These are phyloP conservation scores for Wakefieldia striispora DNA, from an alignment of 768 basidiomycete genomes.

Conservation along the genomic window DNA sequence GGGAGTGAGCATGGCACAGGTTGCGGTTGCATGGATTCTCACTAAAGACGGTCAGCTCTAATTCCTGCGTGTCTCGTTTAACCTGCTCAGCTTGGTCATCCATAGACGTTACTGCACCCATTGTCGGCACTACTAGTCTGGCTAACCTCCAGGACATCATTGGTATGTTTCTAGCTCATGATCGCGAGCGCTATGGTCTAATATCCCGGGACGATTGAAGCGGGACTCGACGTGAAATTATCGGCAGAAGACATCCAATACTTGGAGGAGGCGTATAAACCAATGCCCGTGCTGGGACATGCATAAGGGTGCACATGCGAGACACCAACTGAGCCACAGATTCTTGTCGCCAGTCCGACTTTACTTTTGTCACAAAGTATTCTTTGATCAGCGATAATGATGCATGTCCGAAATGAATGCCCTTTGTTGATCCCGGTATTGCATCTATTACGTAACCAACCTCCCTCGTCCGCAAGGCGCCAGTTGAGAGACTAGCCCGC, in stretches of 20 bases:
- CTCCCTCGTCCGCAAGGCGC: too few species aligned
- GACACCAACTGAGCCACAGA: too few species aligned
- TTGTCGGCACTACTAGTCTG: conserved; percentile 42
- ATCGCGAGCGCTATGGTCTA: neutral
- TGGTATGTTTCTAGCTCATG: conserved; percentile 21
- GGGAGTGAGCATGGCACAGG: conserved; percentile 41
- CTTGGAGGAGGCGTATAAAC: conserved; percentile 44
- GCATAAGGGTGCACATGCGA: conserved; percentile 2
- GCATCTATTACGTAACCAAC: too few species aligned
- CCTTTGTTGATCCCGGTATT: neutral
- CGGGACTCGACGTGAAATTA: conserved; percentile 40
- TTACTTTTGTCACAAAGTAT: too few species aligned
- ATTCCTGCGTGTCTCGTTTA: neutral
- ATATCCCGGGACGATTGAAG: conserved; percentile 14
- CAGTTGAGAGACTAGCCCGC: conserved; percentile 10
- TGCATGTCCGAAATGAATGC: too few species aligned
- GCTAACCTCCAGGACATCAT: conserved; percentile 41
- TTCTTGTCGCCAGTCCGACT: too few species aligned
- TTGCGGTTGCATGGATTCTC: conserved; percentile 41
- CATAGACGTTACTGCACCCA: conserved; percentile 40
- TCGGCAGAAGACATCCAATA: conserved; percentile 47
- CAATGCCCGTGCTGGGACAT: conserved; percentile 42
- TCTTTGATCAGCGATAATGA: too few species aligned
- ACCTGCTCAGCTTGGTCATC: neutral
- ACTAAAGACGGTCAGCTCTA: conserved; percentile 27